phyloP scores from a whole-genome alignment of 225 moss, liverwort and hornwort species.

The Bryoerythrophyllum caledonicum region DNA sequence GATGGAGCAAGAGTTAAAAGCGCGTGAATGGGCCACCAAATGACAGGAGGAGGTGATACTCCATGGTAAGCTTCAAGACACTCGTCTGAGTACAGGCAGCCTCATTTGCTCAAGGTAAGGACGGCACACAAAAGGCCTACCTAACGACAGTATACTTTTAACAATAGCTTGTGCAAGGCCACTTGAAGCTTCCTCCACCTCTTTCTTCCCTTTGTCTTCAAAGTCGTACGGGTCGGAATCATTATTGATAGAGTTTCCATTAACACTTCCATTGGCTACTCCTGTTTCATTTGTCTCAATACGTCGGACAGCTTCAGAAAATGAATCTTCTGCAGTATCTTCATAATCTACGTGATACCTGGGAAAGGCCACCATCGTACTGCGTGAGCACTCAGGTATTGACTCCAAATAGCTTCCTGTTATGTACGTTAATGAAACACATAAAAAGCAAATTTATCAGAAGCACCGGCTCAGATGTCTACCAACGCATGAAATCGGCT shows the following conservation, averaged over 20 bases:
- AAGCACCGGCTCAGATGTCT: not conserved
- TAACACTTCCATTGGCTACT: conserved; percentile 50
- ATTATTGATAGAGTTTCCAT: conserved; percentile 49
- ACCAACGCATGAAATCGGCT: not conserved
- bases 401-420: conserved; percentile 7
- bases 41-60: not conserved
- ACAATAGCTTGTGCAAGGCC: conserved; percentile 90
- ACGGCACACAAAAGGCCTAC: conserved; percentile 31
- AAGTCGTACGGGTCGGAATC: conserved; percentile 66
- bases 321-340: conserved; percentile 76
- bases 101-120: not conserved
- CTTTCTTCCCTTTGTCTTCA: conserved; percentile 54
- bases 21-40: not conserved
- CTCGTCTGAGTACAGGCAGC: not conserved
- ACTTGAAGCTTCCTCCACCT: conserved; percentile 60
- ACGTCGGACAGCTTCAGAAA: conserved; percentile 68
- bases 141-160: conserved; percentile 81
- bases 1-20: conserved; percentile 17
- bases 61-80: not conserved
- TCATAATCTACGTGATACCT: conserved; percentile 92
- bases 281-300: conserved; percentile 61
- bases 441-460: not conserved
- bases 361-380: conserved; percentile 23
- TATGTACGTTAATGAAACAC: conserved; percentile 1
- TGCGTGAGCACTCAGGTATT: conserved; percentile 4